Conservation (phyloP, 2,329 filamentous ascomycete species). For the Pleurostoma richardsiae region DNA sequence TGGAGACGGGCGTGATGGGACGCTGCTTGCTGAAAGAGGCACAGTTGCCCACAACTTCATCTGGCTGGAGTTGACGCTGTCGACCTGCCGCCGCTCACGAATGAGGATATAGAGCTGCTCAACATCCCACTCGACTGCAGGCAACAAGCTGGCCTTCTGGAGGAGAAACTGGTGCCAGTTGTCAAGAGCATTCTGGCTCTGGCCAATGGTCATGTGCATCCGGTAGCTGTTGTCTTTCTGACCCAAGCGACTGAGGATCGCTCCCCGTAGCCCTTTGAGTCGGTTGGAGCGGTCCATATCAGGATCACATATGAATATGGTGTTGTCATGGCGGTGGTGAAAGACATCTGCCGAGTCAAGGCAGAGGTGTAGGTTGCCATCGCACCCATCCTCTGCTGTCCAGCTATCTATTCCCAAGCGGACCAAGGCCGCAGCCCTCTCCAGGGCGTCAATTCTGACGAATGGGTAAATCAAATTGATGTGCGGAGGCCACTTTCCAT, state of each 20-base stretch:
- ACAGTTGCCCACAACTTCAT: constrained; percentile 57
- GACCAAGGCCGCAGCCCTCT: constrained; percentile 33
- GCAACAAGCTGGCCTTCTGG: constrained; percentile 45
- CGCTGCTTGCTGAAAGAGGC: constrained; percentile 17
- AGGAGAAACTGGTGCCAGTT: constrained; percentile 44
- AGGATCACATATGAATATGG: constrained; percentile 37
- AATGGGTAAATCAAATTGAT: constrained; percentile 65
- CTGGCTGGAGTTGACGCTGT: constrained; percentile 20
- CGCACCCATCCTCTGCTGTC: constrained; percentile 2
- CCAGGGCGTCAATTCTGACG: constrained; percentile 41
- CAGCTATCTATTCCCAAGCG: constrained; percentile 22
- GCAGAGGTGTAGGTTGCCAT: constrained; percentile 15
- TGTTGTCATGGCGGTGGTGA: constrained; percentile 41
- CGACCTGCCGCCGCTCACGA: constrained; percentile 32
- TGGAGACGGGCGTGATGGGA: constrained; percentile 14
- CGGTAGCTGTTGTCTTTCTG: constrained; percentile 22
- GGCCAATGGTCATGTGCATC: constrained; percentile 57
- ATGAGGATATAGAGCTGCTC: constrained; percentile 46
- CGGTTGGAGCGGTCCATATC: constrained; percentile 10
- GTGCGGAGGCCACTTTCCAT: constrained; percentile 60
- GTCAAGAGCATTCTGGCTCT: constrained; percentile 41
- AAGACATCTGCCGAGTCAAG: constrained; percentile 43
- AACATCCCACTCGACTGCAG: constrained; percentile 41
- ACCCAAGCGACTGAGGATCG: constrained; percentile 29
- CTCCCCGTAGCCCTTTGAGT: constrained; percentile 26